Percentiles rank a stretch among this genome's conserved stretches.
Evolutionary conservation across 2,329 filamentous ascomycete genomes (phyloP).

Genomic region (Phyllosticta paracitricarpa): DNA sequence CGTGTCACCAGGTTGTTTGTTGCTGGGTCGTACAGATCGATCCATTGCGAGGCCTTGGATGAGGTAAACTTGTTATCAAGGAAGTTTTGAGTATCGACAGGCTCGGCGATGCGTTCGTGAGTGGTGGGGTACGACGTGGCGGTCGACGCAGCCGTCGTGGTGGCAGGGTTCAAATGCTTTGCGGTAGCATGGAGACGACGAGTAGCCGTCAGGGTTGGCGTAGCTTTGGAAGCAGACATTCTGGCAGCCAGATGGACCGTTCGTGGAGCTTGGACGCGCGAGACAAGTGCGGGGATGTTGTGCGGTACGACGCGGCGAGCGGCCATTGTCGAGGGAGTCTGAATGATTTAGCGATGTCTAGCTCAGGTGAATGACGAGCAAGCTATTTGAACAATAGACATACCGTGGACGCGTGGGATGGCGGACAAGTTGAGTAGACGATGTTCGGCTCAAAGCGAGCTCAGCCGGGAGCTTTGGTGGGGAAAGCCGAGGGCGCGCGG

Average conservation of each 20-base stretch:
- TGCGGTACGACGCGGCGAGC: constrained; percentile 35
- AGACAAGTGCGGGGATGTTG: constrained; percentile 32
- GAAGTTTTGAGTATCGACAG: constrained; percentile 69
- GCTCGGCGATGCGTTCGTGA: constrained; percentile 59
- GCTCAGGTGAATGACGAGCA: no score
- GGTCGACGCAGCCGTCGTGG: constrained; percentile 39
- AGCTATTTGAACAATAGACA: no score
- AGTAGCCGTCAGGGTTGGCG: constrained; percentile 29
- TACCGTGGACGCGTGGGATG: background rate
- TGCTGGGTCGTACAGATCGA: constrained; percentile 72
- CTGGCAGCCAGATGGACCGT: constrained; percentile 26
- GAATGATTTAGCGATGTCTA: background rate
- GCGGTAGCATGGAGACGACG: constrained; percentile 46
- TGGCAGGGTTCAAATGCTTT: constrained; percentile 39
- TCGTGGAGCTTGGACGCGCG: constrained; percentile 26
- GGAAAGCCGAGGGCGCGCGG: background rate
- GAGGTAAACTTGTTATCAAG: constrained; percentile 68
- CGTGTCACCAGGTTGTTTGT: constrained; percentile 79
- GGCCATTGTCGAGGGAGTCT: constrained; percentile 26
- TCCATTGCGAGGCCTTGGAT: constrained; percentile 60
- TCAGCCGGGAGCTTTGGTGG: constrained; percentile 6
- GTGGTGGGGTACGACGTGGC: constrained; percentile 54
- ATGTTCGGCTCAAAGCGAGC: constrained; percentile 5
- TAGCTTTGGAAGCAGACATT: constrained; percentile 10
- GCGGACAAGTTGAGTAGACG: background rate